Evolutionary conservation across 345 rosid species (phyloP), one percentile per base, ranked within the genome.

Genomic region (Salix suchowensis): DNA sequence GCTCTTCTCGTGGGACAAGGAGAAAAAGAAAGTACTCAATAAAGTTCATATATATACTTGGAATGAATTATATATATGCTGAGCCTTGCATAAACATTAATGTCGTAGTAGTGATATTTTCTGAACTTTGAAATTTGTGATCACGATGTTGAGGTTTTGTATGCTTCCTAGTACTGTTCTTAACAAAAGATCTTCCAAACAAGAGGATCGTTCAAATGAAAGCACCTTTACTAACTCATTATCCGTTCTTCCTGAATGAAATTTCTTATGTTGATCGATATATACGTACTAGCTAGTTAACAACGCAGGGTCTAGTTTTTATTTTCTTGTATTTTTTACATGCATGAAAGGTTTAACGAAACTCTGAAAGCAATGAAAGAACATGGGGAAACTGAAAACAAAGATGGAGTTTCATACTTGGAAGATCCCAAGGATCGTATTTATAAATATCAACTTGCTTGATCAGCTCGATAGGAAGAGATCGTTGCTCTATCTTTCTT

Each of bases 371-470:
- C 24, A n/a, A 8, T 44, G 6, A 6, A 76, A 71, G 50, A 70
- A 13, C 13, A 42, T 11, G 24, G 26, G 36, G 28, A 6, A 42
- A n/a, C 6, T n/a, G 6, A 7, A 40, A 16, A 6, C 16, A 26
- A 74, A 50, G 14, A 72, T n/a, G 10, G 6, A 12, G 1, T 50
- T 32, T 67, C 97, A 89, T 86, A 95, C 98, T 92, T 81, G 98
- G 97, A 67, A 94, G 98, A 77, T 92, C 98, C 98, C 98, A 94
- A 62, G 98, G 98, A 81, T 91, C 98, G 42, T 88, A 87, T 87
- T 91, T 94, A 58, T 94, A 92, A 52, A 95, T 95, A 70, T 95
- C 98, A 7, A 92, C 94, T 89, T 95, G 97, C 84, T 88, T 92
- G 73, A 95, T 95, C 58, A 95, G 87, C 77, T 95, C 97, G 70